Evolutionary conservation across 179 eudicot genomes (phyloP).

Genomic region (Dionaea muscipula): DNA sequence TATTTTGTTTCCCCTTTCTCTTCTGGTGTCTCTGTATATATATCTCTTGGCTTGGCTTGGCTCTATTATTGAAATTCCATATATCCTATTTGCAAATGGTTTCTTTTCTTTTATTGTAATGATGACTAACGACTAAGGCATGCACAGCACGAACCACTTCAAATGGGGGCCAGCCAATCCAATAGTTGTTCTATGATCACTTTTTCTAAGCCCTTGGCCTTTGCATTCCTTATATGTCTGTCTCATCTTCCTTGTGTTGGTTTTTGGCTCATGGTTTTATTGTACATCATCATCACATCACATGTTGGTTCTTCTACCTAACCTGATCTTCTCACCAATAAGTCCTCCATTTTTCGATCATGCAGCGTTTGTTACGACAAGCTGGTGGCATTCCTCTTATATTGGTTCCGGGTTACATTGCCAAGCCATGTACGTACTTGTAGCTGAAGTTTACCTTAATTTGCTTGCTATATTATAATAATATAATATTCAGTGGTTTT

Average conservation of each 20-base stretch:
- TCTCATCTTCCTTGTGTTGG: no score
- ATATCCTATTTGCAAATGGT: no score
- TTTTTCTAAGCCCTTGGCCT: no score
- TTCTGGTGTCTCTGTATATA: not conserved
- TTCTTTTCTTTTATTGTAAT: no score
- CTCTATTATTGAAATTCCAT: not conserved
- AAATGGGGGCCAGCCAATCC: no score
- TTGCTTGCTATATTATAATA: not conserved
- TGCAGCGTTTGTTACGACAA: constrained; percentile 75
- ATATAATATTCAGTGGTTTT: not conserved
- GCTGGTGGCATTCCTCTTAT: constrained; percentile 64
- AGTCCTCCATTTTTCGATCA: constrained; percentile 1
- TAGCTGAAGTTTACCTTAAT: not conserved
- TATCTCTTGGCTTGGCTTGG: not conserved
- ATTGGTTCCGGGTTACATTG: constrained; percentile 83
- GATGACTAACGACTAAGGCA: no score
- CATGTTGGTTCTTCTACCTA: not conserved
- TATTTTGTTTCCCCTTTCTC: not conserved
- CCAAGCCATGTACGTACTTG: constrained; percentile 50
- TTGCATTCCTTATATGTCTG: no score
- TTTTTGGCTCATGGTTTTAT: no score
- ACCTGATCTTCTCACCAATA: not conserved
- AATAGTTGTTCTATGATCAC: no score
- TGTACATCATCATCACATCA: no score
- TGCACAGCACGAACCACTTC: no score